These are phyloP conservation scores for Fomitiporia mediterranea DNA, from an alignment of 1,284 basidiomycete species.

Conservation along the genomic window DNA sequence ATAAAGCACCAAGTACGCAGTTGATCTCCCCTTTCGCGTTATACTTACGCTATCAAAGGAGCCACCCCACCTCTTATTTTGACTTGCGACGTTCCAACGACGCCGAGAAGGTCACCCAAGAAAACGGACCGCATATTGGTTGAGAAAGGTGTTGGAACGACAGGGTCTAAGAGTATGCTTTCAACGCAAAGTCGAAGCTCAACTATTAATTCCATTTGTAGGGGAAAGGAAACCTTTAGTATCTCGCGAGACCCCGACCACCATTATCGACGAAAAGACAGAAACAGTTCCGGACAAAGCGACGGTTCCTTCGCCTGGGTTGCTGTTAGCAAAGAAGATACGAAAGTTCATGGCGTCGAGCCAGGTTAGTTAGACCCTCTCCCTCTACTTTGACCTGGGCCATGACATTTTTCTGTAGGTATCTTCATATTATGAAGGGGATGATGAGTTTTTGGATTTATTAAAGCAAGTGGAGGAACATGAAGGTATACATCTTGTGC, in stretches of 20 bases:
- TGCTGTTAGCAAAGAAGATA: neutral
- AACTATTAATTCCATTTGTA: too few relatives aligned
- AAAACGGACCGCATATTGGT: conserved; percentile 6
- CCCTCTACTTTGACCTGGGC: neutral
- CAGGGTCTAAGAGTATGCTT: too few relatives aligned
- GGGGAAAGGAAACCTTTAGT: neutral
- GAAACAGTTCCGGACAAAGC: neutral
- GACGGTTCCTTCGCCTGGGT: neutral
- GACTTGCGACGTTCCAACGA: neutral
- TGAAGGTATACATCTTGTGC: conserved; percentile 9
- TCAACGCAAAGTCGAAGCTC: too few relatives aligned
- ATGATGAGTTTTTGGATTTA: conserved; percentile 12
- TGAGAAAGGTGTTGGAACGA: conserved; percentile 10
- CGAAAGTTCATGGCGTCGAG: conserved; percentile 3
- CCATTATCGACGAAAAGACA: neutral
- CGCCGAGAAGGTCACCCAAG: conserved; percentile 6
- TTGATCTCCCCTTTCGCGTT: too few relatives aligned
- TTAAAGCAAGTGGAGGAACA: conserved; percentile 3
- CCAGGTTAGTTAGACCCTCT: conserved; percentile 3
- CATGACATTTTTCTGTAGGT: neutral
- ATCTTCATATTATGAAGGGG: conserved; percentile 6
- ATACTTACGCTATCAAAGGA: neutral
- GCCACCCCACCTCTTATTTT: neutral
- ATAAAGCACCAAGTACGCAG: too few relatives aligned
- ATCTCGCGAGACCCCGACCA: neutral